Evolutionary conservation across 2,329 filamentous ascomycete species (phyloP).

Genomic region (Xylaria digitata): DNA sequence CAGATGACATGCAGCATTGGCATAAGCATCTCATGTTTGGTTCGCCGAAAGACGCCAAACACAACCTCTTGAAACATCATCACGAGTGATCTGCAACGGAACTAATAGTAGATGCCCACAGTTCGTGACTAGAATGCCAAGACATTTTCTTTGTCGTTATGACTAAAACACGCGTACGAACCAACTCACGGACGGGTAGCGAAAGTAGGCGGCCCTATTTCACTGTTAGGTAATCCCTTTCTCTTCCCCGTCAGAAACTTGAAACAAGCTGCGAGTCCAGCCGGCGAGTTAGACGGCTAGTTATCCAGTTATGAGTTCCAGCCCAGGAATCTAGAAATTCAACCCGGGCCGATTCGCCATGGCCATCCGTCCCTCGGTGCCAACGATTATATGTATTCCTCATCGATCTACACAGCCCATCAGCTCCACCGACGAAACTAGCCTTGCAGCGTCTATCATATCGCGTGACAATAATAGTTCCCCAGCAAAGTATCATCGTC

Average conservation of each 20-base stretch:
- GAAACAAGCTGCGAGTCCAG: constrained; percentile 15
- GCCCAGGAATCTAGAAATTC: constrained; percentile 1
- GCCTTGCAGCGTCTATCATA: constrained; percentile 21
- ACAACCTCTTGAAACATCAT: constrained; percentile 21
- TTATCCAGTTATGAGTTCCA: constrained; percentile 7
- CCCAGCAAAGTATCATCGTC: constrained; percentile 30
- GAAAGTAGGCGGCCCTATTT: constrained; percentile 20
- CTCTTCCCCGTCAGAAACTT: background rate
- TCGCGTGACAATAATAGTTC: constrained; percentile 37
- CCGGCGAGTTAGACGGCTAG: constrained; percentile 9
- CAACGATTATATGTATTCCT: constrained; percentile 19
- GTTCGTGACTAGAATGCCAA: constrained; percentile 33
- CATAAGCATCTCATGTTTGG: constrained; percentile 17
- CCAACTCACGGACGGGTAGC: background rate
- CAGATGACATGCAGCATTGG: constrained; percentile 9
- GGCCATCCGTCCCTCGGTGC: constrained; percentile 23
- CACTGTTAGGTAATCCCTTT: constrained; percentile 15
- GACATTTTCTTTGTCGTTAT: constrained; percentile 12
- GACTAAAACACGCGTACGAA: constrained; percentile 14
- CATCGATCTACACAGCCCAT: constrained; percentile 36
- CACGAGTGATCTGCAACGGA: constrained; percentile 30
- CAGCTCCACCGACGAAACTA: constrained; percentile 44
- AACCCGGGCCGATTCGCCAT: constrained; percentile 35
- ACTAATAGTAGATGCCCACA: constrained; percentile 19
- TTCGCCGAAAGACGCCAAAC: constrained; percentile 11